phyloP scores from a whole-genome alignment of 768 basidiomycete genomes.

The Lactarius sp. region DNA sequence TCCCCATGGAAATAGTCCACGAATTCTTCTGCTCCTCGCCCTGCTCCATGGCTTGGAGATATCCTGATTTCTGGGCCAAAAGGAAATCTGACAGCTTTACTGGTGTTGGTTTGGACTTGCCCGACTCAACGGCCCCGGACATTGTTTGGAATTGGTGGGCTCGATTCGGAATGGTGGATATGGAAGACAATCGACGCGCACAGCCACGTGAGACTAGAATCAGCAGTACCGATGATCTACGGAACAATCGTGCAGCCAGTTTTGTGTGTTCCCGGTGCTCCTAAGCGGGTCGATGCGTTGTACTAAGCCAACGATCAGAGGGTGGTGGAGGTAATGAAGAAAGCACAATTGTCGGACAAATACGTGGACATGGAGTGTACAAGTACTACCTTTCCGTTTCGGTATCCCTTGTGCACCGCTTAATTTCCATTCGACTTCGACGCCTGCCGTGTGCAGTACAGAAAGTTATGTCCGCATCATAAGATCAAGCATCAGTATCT shows the following conservation, averaged over 20 bases:
- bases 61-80: constrained; percentile 20
- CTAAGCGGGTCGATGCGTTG: not conserved
- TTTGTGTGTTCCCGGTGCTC: not conserved
- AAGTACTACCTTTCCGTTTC: not conserved
- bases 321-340: not conserved
- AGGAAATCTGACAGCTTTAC: constrained; percentile 18
- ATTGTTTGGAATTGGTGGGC: not conserved
- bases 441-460: not conserved
- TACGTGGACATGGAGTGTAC: not conserved
- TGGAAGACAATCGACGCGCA: not conserved
- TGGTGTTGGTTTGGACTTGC: not conserved
- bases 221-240: constrained; percentile 6
- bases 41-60: constrained; percentile 16
- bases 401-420: not conserved
- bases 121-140: not conserved
- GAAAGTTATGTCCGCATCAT: not conserved
- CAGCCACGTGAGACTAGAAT: not conserved
- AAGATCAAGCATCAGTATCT: not conserved
- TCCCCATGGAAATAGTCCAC: constrained; percentile 91
- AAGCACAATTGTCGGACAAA: not conserved
- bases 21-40: constrained; percentile 26
- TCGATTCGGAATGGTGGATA: not conserved
- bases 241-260: constrained; percentile 1
- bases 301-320: constrained; percentile 2
- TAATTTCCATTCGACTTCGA: not conserved